Evolutionary conservation across 495 filamentous ascomycete genomes (phyloP).

Genomic region (Opeltia flavorubescens): DNA sequence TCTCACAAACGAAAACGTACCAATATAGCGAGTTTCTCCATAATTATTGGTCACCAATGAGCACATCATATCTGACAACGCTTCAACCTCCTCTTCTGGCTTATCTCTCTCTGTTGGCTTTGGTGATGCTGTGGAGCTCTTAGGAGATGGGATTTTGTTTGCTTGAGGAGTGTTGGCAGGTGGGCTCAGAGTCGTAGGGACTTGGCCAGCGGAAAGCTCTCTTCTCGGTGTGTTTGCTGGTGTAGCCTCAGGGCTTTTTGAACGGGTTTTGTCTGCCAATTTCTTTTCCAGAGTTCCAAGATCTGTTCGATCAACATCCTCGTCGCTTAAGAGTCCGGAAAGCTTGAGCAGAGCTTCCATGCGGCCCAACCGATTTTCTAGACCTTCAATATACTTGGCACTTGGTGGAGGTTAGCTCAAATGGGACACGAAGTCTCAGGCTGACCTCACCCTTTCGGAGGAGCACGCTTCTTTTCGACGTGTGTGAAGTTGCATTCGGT

Average conservation of each 20-base stretch:
- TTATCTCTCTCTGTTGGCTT: constrained; percentile 33
- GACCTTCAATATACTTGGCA: constrained; percentile 94
- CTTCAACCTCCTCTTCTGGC: constrained; percentile 65
- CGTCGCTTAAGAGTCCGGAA: constrained; percentile 75
- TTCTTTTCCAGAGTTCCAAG: constrained; percentile 75
- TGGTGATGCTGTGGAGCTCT: constrained; percentile 42
- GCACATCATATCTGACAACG: constrained; percentile 96
- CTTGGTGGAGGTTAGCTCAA: constrained; percentile 27
- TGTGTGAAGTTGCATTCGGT: constrained; percentile 95
- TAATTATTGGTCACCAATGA: constrained; percentile 94
- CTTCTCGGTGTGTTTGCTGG: constrained; percentile 20
- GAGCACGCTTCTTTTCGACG: constrained; percentile 96
- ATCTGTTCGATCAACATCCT: constrained; percentile 78
- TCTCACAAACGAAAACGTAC: constrained; percentile 32
- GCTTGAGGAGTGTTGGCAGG: constrained; percentile 32
- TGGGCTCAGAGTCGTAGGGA: constrained; percentile 18
- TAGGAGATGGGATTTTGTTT: constrained; percentile 43
- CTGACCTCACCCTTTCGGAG: constrained; percentile 73
- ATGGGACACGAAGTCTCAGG: background rate
- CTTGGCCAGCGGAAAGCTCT: constrained; percentile 19
- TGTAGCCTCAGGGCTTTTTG: constrained; percentile 27
- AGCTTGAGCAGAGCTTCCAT: constrained; percentile 86
- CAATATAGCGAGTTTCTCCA: constrained; percentile 92
- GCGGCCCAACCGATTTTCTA: constrained; percentile 84
- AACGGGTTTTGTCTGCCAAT: constrained; percentile 50